Base-by-base conservation (phyloP, 1,139 yeast genomes). In the Yamadazyma pseudoaaseri region DNA sequence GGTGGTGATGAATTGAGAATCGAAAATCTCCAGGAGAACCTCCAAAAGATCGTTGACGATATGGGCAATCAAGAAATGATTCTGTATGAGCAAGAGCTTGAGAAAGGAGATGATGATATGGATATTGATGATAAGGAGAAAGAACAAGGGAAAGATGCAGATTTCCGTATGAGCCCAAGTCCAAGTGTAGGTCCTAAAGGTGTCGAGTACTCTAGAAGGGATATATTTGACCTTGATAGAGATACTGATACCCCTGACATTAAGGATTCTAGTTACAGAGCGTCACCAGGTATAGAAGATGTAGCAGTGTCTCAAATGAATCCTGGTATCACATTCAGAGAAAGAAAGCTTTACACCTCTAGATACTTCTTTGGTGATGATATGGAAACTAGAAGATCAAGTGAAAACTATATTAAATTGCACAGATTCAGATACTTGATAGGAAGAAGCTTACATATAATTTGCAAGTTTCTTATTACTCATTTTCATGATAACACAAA, bases 401-500 rank as follows among this genome's bases (percentile, higher is more conserved):
- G 74, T 47, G 74, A 74, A 5, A 56, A 70, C 16, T 86, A 87
- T 49, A 51, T 69, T 29, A 70, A 71, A 36, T 61, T 90, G 9
- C 96, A 86, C 49, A 66, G 71, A 15, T 60, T 78, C 9, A 73
- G 95, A 37, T 66, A 73, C 20, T 56, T 66, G 31, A 70, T 89
- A 29, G 97, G 96, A 0, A 67, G 70, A 37, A 65, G 79, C 36
- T 70, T 92, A 35, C 95, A 86, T 49, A 65, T 69, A 5, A 62
- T 86, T 13, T 73, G 71, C 44, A 52, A 62, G 24, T 76, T 73
- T 45, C 56, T 89, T 42, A 51, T 59, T 3, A 56, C 65, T 3
- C 61, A 74, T 35, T 74, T 74, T 37, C 79, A 75, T 35, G 89
- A 85, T 43, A 84, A 86, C 43, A 76, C 86, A n/a, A 76, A 78